A percentile compares a stretch with the other conserved stretches of the same genome.
These are phyloP conservation scores for Eimeria acervulina DNA, from an alignment of 169 alveolate species.

Conservation along the genomic window DNA sequence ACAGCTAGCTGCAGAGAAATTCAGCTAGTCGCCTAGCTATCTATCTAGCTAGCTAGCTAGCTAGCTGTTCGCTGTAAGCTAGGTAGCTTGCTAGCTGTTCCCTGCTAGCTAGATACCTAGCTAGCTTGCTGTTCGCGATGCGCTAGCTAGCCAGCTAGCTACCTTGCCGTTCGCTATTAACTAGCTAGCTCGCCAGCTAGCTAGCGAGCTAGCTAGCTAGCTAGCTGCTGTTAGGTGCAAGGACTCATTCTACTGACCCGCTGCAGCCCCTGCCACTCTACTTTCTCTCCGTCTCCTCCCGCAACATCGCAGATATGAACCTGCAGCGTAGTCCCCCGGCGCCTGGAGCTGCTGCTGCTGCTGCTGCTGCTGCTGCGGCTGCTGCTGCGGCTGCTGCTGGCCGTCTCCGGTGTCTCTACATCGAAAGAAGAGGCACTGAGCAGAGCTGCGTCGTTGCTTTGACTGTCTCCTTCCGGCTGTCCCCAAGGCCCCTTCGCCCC, in stretches of 20 bases:
- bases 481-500: not conserved
- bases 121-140: too few species aligned
- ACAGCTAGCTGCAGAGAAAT: not conserved
- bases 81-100: too few species aligned
- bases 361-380: slow-evolving; percentile 14
- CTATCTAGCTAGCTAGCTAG: too few species aligned
- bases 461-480: not conserved
- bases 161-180: not conserved
- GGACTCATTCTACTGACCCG: not conserved
- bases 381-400: slow-evolving; percentile 5
- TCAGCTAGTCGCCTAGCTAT: not conserved
- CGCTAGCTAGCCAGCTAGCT: not conserved
- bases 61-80: too few species aligned
- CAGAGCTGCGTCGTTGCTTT: not conserved
- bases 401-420: not conserved
- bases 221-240: not conserved
- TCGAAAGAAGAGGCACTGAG: not conserved
- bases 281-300: slow-evolving; percentile 22
- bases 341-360: slow-evolving; percentile 28
- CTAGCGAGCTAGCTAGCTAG: not conserved
- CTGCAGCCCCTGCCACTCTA: slow-evolving; percentile 63
- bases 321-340: not conserved
- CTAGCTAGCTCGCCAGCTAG: too few species aligned
- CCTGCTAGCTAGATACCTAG: not conserved
- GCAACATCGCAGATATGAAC: slow-evolving; percentile 38